Percentiles rank a stretch among this genome's conserved stretches.
Evolutionary conservation across 2,329 filamentous ascomycete genomes (phyloP).

Genomic region (Coniochaeta hoffmannii): DNA sequence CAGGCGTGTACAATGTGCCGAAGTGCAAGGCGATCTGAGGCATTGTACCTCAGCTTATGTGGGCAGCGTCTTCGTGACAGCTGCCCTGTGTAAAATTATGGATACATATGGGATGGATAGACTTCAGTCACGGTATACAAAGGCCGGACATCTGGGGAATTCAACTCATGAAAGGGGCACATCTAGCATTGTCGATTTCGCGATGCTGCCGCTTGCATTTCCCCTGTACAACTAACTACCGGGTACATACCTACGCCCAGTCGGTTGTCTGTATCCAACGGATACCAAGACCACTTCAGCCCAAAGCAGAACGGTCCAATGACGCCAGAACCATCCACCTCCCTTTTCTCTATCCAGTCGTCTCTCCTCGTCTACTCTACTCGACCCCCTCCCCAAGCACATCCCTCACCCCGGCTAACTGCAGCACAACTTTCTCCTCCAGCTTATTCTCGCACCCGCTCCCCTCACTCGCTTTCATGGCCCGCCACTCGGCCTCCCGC

Average conservation of each 20-base stretch:
- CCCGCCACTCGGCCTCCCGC: conserved; percentile 60
- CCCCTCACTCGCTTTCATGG: conserved; percentile 30
- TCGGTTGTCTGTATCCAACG: neutral
- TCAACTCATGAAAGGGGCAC: neutral
- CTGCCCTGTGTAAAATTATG: neutral
- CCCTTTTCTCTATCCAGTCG: neutral
- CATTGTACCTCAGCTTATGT: no score
- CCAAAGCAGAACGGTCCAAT: neutral
- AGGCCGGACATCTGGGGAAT: neutral
- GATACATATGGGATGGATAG: neutral
- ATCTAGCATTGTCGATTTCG: neutral
- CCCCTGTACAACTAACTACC: neutral
- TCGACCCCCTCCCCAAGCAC: conserved; percentile 47
- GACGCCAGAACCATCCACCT: neutral
- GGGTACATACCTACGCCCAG: no score
- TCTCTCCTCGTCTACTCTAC: conserved; percentile 9
- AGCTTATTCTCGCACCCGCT: conserved; percentile 54
- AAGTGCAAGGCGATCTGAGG: no score
- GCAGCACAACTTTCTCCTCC: conserved; percentile 66
- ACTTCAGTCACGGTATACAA: neutral
- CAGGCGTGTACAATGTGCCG: neutral
- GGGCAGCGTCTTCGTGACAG: no score
- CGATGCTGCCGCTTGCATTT: neutral
- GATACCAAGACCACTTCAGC: neutral
- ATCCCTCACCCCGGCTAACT: conserved; percentile 55